phyloP scores from a whole-genome alignment of 805 yeast species.

The Soucietia sequanensis region DNA sequence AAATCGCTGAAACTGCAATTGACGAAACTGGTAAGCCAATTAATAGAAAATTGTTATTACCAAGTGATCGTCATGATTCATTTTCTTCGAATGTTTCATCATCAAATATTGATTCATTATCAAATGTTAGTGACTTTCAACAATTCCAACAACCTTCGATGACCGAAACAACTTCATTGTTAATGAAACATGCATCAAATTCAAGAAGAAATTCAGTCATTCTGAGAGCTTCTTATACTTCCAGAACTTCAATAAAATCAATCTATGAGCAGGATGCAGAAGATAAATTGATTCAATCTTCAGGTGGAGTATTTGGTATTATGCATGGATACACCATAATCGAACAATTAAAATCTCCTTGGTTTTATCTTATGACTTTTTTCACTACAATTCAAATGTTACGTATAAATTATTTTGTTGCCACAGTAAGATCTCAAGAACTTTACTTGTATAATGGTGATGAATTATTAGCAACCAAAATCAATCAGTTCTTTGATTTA shows the following conservation, averaged over 20 bases:
- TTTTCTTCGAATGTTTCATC: not conserved
- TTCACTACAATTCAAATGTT: slow-evolving; percentile 89
- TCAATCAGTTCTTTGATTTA: slow-evolving; percentile 78
- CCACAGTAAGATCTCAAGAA: slow-evolving; percentile 84
- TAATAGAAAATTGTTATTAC: slow-evolving; percentile 42
- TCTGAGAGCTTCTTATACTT: slow-evolving; percentile 31
- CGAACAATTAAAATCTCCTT: slow-evolving; percentile 56
- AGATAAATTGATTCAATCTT: slow-evolving; percentile 44
- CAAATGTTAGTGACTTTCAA: slow-evolving; percentile 1
- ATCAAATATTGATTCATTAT: slow-evolving; percentile 4
- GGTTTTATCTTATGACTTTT: slow-evolving; percentile 76
- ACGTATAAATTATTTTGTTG: slow-evolving; percentile 88
- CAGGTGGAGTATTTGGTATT: slow-evolving; percentile 76
- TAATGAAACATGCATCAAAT: slow-evolving; percentile 32
- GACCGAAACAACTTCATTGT: slow-evolving; percentile 39
- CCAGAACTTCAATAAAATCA: slow-evolving; percentile 50
- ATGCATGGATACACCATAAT: slow-evolving; percentile 60
- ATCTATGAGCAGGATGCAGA: slow-evolving; percentile 68
- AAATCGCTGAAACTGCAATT: slow-evolving; percentile 68
- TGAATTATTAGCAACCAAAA: slow-evolving; percentile 48
- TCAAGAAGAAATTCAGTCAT: slow-evolving; percentile 32
- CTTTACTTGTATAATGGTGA: slow-evolving; percentile 56
- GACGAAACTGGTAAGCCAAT: slow-evolving; percentile 67
- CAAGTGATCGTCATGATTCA: slow-evolving; percentile 34
- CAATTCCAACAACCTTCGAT: slow-evolving; percentile 30